phyloP scores from a whole-genome alignment of 345 rosid species.

The Salix exigua region DNA sequence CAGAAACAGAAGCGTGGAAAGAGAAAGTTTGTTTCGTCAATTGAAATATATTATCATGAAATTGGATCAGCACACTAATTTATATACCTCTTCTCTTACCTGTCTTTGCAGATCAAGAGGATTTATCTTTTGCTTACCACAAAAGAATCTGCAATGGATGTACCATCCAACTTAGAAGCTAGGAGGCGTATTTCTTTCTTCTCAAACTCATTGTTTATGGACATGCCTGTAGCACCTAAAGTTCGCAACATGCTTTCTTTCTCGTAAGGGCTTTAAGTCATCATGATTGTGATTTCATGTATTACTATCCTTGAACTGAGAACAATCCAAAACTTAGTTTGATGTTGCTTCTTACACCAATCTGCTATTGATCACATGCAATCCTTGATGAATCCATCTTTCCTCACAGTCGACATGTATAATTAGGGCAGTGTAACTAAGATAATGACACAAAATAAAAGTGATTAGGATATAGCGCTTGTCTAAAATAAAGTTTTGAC shows the following conservation, averaged over 20 bases:
- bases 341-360: no score
- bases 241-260: conserved; percentile 99
- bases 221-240: conserved; percentile 94
- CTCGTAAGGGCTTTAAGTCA: conserved; percentile 70
- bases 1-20: conserved; percentile 84
- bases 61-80: background rate
- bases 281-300: background rate
- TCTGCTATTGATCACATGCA: background rate
- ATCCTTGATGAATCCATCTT: background rate
- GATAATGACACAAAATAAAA: background rate
- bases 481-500: background rate
- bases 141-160: conserved; percentile 99
- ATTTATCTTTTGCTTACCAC: conserved; percentile 80
- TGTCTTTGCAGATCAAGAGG: conserved; percentile 58
- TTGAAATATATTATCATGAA: background rate
- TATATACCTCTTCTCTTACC: background rate
- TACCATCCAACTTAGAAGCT: conserved; percentile 97
- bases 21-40: conserved; percentile 58
- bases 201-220: conserved; percentile 98
- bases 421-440: background rate
- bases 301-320: background rate
- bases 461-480: background rate
- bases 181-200: conserved; percentile 96
- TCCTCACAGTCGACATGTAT: background rate
- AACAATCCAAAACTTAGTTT: background rate